These are phyloP conservation scores for Aureobasidium leucospermi DNA, from an alignment of 2,329 filamentous ascomycete genomes.

Conservation along the genomic window DNA sequence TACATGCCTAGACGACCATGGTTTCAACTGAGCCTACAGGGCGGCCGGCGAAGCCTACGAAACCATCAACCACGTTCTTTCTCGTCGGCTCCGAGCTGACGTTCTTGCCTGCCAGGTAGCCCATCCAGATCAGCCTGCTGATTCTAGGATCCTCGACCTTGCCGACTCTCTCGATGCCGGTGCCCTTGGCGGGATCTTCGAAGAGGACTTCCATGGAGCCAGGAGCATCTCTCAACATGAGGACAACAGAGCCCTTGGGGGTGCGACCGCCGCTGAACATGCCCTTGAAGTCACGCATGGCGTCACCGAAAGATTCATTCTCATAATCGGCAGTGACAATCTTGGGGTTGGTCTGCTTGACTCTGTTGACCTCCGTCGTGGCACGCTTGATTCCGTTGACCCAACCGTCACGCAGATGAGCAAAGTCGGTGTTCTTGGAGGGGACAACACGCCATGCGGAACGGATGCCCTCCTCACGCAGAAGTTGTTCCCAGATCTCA, in stretches of 20 bases:
- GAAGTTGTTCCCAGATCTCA: constrained; percentile 64
- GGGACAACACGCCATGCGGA: constrained; percentile 79
- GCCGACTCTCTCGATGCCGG: constrained; percentile 50
- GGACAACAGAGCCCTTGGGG: constrained; percentile 69
- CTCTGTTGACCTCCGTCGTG: constrained; percentile 38
- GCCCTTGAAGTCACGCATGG: constrained; percentile 69
- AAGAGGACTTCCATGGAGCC: constrained; percentile 65
- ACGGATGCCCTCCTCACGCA: constrained; percentile 61
- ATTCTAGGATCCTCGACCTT: constrained; percentile 71
- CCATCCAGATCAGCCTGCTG: constrained; percentile 75
- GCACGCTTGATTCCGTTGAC: constrained; percentile 75
- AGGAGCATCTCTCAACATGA: constrained; percentile 59
- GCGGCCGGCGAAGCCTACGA: constrained; percentile 79
- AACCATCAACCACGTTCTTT: constrained; percentile 74
- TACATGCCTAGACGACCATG: constrained; percentile 47
- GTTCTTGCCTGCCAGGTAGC: constrained; percentile 78
- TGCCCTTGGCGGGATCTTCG: constrained; percentile 46
- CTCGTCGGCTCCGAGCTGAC: constrained; percentile 80
- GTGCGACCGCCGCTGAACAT: constrained; percentile 74
- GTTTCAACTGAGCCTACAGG: constrained; percentile 81
- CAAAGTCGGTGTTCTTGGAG: constrained; percentile 89
- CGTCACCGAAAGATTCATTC: constrained; percentile 68
- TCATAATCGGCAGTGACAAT: constrained; percentile 43
- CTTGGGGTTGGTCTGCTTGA: constrained; percentile 15
- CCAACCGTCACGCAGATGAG: constrained; percentile 84